Percentiles rank a stretch among this genome's conserved stretches.
Evolutionary conservation across 495 filamentous ascomycete species (phyloP).

Genomic region (Penicillium herquei): DNA sequence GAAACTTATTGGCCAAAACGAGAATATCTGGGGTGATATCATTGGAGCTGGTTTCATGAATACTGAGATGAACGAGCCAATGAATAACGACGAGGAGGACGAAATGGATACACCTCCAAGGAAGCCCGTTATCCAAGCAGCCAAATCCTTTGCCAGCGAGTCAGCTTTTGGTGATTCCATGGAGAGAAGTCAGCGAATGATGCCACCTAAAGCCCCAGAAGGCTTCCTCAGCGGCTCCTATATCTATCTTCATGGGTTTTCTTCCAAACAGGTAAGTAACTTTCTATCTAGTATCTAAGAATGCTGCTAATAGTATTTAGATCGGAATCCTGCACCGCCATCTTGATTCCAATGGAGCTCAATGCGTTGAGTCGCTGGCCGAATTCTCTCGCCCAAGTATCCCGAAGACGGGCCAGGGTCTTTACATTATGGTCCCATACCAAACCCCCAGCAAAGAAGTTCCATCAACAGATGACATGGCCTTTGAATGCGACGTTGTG

Average conservation of each 20-base stretch:
- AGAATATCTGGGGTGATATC: slow-evolving; percentile 86
- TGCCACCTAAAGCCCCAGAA: slow-evolving; percentile 12
- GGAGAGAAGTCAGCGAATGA: slow-evolving; percentile 15
- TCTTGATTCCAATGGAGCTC: slow-evolving; percentile 53
- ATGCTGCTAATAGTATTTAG: slow-evolving; percentile 25
- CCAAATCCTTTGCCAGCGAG: slow-evolving; percentile 44
- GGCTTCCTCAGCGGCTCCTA: slow-evolving; percentile 41
- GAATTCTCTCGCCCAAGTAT: slow-evolving; percentile 39
- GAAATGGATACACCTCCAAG: slow-evolving; percentile 20
- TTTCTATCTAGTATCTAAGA: not conserved
- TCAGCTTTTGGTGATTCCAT: slow-evolving; percentile 30
- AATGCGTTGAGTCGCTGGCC: slow-evolving; percentile 39
- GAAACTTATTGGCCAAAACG: slow-evolving; percentile 73
- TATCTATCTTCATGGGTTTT: slow-evolving; percentile 70
- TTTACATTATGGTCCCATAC: slow-evolving; percentile 58
- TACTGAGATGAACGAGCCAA: slow-evolving; percentile 21
- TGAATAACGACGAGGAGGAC: slow-evolving; percentile 29
- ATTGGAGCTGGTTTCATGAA: slow-evolving; percentile 53
- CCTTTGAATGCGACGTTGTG: slow-evolving; percentile 54
- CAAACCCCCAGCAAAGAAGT: slow-evolving; percentile 35
- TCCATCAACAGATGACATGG: slow-evolving; percentile 41
- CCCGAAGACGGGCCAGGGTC: slow-evolving; percentile 38
- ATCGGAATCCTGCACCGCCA: slow-evolving; percentile 48
- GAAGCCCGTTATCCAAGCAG: slow-evolving; percentile 31
- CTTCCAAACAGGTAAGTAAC: slow-evolving; percentile 48